These are phyloP conservation scores for Eleusine indica DNA, from an alignment of 176 grass and related monocot species.

Conservation along the genomic window DNA sequence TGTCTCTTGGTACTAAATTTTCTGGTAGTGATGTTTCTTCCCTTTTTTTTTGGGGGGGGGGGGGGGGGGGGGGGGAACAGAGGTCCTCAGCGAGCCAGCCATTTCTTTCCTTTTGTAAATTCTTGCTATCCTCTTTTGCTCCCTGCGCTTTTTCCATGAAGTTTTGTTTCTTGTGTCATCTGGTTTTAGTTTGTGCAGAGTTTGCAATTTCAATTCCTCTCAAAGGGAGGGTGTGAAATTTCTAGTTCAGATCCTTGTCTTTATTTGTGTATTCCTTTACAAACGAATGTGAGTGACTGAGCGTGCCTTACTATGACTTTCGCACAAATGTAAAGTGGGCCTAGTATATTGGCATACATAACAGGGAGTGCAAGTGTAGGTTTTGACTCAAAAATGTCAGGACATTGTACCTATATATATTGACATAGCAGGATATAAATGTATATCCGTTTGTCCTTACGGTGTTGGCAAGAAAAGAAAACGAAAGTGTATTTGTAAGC, in stretches of 20 bases:
- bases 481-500: neutral
- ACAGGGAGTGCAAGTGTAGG: conserved; percentile 1
- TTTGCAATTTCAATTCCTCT: neutral
- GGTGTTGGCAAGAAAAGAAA: neutral
- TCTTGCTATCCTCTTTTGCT: conserved; percentile 6
- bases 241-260: neutral
- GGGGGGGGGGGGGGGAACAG: neutral
- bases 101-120: conserved; percentile 46
- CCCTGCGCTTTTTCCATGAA: neutral
- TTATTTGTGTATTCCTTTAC: neutral
- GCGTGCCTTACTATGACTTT: neutral
- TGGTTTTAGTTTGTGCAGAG: conserved; percentile 1
- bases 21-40: conserved; percentile 32
- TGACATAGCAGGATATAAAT: conserved; percentile 25
- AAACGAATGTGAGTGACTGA: neutral
- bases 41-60: conserved; percentile 26
- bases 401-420: conserved; percentile 7
- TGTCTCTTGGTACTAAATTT: conserved; percentile 18
- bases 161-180: conserved; percentile 16
- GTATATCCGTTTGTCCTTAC: neutral
- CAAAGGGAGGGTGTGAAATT: conserved; percentile 7
- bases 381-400: conserved; percentile 8
- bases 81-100: conserved; percentile 41
- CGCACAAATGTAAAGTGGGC: neutral
- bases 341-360: neutral